A percentile compares a stretch with the other conserved stretches of the same genome.
Conservation (phyloP, 129 eudicot species). For the Mikania micrantha region DNA sequence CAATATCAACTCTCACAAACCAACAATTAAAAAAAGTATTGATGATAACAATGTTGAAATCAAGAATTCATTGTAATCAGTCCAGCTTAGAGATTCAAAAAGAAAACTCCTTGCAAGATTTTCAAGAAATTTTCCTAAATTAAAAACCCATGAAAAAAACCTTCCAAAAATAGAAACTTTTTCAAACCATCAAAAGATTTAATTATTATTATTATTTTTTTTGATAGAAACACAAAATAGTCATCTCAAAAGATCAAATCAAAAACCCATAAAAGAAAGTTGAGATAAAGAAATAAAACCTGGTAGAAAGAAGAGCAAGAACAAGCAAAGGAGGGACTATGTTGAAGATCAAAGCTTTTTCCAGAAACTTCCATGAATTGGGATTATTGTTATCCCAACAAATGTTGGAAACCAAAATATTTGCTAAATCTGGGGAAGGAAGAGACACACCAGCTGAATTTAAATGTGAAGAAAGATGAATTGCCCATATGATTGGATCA, state of each 20-base stretch:
- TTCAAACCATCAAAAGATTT: no score
- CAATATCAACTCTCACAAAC: conserved; percentile 16
- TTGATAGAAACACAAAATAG: neutral
- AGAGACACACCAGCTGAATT: conserved; percentile 53
- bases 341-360: conserved; percentile 60
- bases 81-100: neutral
- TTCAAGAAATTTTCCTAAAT: neutral
- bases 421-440: conserved; percentile 71
- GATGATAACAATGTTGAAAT: conserved; percentile 16
- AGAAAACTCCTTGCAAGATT: no score
- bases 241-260: neutral
- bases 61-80: conserved; percentile 4
- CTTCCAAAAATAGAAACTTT: neutral
- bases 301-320: conserved; percentile 76
- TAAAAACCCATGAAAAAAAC: neutral
- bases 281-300: conserved; percentile 33
- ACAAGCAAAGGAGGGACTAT: conserved; percentile 76
- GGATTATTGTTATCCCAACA: conserved; percentile 95
- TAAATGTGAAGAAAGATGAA: conserved; percentile 65
- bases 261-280: neutral
- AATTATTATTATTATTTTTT: no score
- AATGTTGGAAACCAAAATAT: conserved; percentile 68
- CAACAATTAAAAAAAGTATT: neutral
- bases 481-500: conserved; percentile 80
- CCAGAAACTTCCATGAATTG: conserved; percentile 90